phyloP scores from a whole-genome alignment of 116 monocot genomes.

The Phalaenopsis hybrid region DNA sequence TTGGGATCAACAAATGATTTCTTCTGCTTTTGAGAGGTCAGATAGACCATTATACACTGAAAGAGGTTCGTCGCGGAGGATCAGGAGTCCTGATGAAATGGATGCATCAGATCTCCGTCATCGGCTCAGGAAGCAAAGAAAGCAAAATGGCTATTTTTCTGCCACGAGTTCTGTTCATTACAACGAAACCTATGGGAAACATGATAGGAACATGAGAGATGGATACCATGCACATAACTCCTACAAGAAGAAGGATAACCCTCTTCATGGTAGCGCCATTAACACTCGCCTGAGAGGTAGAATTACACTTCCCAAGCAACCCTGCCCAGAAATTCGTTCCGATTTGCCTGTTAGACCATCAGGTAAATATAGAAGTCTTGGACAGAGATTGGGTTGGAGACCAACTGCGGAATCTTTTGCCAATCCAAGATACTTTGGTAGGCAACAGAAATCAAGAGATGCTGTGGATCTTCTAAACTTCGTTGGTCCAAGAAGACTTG shows the following conservation, averaged over 20 bases:
- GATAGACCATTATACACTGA: neutral
- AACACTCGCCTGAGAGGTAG: constrained; percentile 54
- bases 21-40: neutral
- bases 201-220: neutral
- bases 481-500: constrained; percentile 58
- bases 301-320: constrained; percentile 37
- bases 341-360: constrained; percentile 9
- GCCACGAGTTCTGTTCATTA: neutral
- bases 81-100: constrained; percentile 2
- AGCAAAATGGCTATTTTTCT: neutral
- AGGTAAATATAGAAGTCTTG: constrained; percentile 5
- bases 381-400: constrained; percentile 11
- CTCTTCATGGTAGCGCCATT: constrained; percentile 13
- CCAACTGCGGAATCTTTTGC: constrained; percentile 6
- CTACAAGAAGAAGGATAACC: neutral
- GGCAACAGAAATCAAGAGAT: constrained; percentile 16
- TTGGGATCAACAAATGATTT: constrained; percentile 8
- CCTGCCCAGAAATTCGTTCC: constrained; percentile 8
- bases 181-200: neutral
- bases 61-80: neutral
- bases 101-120: constrained; percentile 4
- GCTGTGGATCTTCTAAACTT: constrained; percentile 21
- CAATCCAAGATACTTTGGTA: constrained; percentile 9
- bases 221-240: neutral
- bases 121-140: neutral